Evolutionary conservation across 2,329 filamentous ascomycete genomes (phyloP), one percentile per base, ranked within the genome.

Genomic region (Aspergillus chevalieri): DNA sequence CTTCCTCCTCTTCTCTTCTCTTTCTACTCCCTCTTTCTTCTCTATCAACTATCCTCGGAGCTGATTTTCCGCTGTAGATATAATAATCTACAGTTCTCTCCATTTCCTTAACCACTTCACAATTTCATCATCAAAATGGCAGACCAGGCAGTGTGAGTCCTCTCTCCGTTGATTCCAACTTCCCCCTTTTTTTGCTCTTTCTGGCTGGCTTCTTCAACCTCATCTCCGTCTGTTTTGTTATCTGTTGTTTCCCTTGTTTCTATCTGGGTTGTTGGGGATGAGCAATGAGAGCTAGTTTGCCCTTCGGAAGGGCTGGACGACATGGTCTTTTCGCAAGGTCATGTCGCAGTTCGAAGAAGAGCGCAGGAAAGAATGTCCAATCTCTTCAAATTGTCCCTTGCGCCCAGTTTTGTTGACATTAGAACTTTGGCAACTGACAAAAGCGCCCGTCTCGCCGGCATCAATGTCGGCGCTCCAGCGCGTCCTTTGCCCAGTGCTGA

Each of bases 401-500:
- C 30, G 30, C 47, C 54, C 54, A 50, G 26, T 50, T 30, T 30
- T 58, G 59, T 67, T 68, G 64, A 68, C 64, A 54, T 60, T 51
- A 57, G 54, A 63, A 61, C 12, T 12, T 55, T 64, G 63, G 65
- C 61, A 56, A 59, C 72, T 75, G 65, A 75, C 70, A 72, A 64
- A 77, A 88, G 85, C 78, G 84, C 84, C 74, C 86, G 85, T 75
- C 80, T 89, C 66, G 83, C 84, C 71, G 84, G 80, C 76, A 81
- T 87, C 72, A 80, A 83, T 76, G 79, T 87, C 74, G 83, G 84
- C 73, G 81, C 78, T 71, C 75, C 77, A 65, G 73, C 75, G 76
- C 74, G 75, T 68, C 60, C 64, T 66, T 60, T 64, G 64, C 69
- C 69, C 59, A 89, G 85, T 77, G 84, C 84, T 83, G 87, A 93